Conservation (phyloP, 805 yeast genomes). For the Candida ficus region DNA sequence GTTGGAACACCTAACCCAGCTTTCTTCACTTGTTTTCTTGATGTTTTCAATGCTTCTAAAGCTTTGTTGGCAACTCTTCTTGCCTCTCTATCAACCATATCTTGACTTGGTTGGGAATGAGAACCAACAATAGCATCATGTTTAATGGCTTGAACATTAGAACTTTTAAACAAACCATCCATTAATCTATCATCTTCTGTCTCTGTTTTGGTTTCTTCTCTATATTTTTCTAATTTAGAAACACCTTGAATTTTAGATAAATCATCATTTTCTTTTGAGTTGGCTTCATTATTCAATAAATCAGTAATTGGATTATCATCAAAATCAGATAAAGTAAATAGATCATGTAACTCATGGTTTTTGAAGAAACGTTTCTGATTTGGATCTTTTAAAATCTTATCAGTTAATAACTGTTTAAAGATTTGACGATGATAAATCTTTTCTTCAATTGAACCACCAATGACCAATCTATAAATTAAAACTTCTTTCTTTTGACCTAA, state of each 20-base stretch:
- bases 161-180: constrained; percentile 68
- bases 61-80: constrained; percentile 50
- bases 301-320: constrained; percentile 30
- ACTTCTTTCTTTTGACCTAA: constrained; percentile 93
- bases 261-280: constrained; percentile 51
- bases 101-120: constrained; percentile 28
- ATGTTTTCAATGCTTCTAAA: constrained; percentile 50
- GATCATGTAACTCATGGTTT: constrained; percentile 83
- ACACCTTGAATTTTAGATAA: constrained; percentile 66
- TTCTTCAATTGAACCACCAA: constrained; percentile 94
- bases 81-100: constrained; percentile 54
- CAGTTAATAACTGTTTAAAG: constrained; percentile 89
- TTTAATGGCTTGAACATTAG: constrained; percentile 67
- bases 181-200: constrained; percentile 61
- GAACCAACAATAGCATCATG: constrained; percentile 74
- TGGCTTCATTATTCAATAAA: constrained; percentile 30
- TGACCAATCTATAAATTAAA: constrained; percentile 83
- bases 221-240: constrained; percentile 59
- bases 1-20: constrained; percentile 77
- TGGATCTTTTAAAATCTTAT: constrained; percentile 92
- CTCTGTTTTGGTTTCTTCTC: constrained; percentile 33
- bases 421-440: constrained; percentile 96
- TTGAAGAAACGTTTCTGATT: constrained; percentile 91
- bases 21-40: constrained; percentile 37
- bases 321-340: constrained; percentile 76